Evolutionary conservation across 352 stramenopile genomes (phyloP).

Genomic region (Phytophthora podocarpi): DNA sequence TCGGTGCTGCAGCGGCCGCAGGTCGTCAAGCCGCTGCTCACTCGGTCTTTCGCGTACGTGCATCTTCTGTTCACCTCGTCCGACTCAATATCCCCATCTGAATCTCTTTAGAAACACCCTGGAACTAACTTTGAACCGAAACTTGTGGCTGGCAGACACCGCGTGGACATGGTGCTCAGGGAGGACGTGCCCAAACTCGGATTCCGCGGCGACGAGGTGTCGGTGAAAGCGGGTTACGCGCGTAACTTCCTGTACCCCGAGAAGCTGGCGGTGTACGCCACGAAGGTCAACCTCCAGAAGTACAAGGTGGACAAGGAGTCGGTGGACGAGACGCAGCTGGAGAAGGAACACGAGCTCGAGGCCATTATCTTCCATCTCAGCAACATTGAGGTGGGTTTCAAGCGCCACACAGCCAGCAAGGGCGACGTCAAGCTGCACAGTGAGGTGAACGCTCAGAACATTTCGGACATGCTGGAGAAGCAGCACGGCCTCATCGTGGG

Average conservation of each 20-base stretch:
- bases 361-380: conserved; percentile 64
- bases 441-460: conserved; percentile 80
- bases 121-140: conserved; percentile 2
- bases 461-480: conserved; percentile 87
- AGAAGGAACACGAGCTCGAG: conserved; percentile 72
- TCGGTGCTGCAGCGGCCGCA: conserved; percentile 46
- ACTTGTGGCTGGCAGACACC: conserved; percentile 55
- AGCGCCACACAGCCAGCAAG: conserved; percentile 75
- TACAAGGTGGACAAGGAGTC: conserved; percentile 78
- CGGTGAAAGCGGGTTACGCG: conserved; percentile 93
- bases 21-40: conserved; percentile 45
- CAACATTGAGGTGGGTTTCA: conserved; percentile 74
- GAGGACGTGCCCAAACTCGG: conserved; percentile 84
- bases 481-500: conserved; percentile 83
- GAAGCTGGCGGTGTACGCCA: conserved; percentile 95
- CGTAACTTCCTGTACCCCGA: conserved; percentile 95
- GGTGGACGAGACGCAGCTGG: conserved; percentile 45
- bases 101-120: conserved; percentile 4
- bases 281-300: conserved; percentile 87
- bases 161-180: conserved; percentile 87
- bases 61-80: background rate
- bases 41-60: conserved; percentile 73
- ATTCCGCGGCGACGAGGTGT: conserved; percentile 91
- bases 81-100: background rate
- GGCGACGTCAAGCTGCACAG: conserved; percentile 67